Evolutionary conservation across 2,329 filamentous ascomycete species (phyloP).

Genomic region (Fusarium odoratissimum): DNA sequence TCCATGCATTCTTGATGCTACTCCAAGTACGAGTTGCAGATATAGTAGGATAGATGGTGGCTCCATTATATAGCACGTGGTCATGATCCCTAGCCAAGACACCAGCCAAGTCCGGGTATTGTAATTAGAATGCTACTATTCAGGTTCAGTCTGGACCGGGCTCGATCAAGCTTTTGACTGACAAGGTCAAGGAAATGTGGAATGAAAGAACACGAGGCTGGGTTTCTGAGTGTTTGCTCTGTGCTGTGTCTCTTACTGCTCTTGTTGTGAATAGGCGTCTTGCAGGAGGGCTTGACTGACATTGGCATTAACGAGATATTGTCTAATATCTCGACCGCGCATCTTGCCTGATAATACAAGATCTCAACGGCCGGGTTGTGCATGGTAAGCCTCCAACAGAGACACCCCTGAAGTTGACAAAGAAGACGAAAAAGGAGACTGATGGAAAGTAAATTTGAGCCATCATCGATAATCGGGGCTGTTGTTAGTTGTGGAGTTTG

Average conservation of each 20-base stretch:
- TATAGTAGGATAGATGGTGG: slow-evolving; percentile 12
- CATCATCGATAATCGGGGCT: slow-evolving; percentile 28
- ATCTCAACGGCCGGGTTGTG: slow-evolving; percentile 18
- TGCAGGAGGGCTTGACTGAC: background rate
- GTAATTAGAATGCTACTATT: slow-evolving; percentile 25
- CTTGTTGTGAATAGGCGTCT: background rate
- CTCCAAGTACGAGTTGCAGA: slow-evolving; percentile 4
- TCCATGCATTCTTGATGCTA: slow-evolving; percentile 8
- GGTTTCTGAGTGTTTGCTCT: background rate
- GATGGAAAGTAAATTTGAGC: slow-evolving; percentile 34
- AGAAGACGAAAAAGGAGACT: slow-evolving; percentile 19
- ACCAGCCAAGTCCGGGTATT: slow-evolving; percentile 20
- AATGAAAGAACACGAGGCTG: slow-evolving; percentile 16
- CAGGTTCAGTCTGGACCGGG: slow-evolving; percentile 8
- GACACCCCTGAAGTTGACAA: background rate
- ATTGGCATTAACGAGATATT: background rate
- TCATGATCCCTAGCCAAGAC: slow-evolving; percentile 9
- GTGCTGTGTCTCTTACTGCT: background rate
- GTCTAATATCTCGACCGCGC: background rate
- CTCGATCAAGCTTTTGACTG: background rate
- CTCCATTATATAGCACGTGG: slow-evolving; percentile 23
- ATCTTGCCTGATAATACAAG: background rate
- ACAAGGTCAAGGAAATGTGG: slow-evolving; percentile 4
- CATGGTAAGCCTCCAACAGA: background rate
- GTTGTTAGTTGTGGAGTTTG: slow-evolving; percentile 28